Conservation (phyloP, 2,329 filamentous ascomycete species). For the Trichophyton rubrum region DNA sequence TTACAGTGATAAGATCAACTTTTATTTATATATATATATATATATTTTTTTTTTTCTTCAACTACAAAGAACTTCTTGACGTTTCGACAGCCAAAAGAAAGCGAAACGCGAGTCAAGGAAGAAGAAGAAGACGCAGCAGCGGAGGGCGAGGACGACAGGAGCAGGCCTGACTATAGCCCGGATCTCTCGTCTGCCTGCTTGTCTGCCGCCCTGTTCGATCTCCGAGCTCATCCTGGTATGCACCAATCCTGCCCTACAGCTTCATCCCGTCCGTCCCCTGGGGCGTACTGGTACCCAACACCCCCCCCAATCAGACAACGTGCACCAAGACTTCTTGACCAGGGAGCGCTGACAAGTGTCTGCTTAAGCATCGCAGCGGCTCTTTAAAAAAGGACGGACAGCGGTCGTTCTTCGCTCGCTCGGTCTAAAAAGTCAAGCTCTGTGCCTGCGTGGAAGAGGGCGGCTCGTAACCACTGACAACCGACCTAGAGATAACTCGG, state of each 20-base stretch:
- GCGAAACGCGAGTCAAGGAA: too few relatives aligned
- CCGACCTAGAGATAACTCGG: background rate
- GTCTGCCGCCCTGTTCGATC: background rate
- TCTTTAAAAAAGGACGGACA: background rate
- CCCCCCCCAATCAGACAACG: constrained; percentile 3
- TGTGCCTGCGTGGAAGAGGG: background rate
- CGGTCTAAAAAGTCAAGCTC: background rate
- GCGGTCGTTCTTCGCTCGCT: background rate
- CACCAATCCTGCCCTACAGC: constrained; percentile 3
- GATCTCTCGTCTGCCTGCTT: background rate
- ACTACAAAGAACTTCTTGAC: background rate
- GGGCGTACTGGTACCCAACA: constrained; percentile 13
- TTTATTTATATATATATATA: background rate
- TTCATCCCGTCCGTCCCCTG: background rate
- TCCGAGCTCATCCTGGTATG: background rate
- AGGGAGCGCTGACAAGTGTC: background rate
- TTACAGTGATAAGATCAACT: background rate
- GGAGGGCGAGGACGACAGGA: background rate
- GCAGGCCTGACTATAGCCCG: background rate
- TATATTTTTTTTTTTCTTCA: background rate
- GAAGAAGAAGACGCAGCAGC: too few relatives aligned
- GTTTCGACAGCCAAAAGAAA: too few relatives aligned
- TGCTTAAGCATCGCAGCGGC: background rate
- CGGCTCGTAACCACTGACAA: background rate
- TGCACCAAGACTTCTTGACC: background rate